These are phyloP conservation scores for Vitis rotundifolia DNA, from an alignment of 164 flowering plant genomes.

Conservation along the genomic window DNA sequence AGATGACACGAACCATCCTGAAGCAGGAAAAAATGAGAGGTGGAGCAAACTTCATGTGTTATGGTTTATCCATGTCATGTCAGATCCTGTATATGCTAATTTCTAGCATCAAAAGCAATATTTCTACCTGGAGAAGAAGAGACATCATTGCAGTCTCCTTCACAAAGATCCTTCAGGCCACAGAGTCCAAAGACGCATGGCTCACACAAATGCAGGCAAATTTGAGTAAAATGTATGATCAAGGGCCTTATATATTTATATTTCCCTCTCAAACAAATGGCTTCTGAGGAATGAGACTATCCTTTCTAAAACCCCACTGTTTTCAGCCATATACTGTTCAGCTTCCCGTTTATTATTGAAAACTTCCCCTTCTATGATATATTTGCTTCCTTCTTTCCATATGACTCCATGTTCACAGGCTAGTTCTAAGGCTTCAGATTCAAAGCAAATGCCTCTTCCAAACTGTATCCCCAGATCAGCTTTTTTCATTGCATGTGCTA, in stretches of 20 bases:
- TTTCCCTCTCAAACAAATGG: conserved; percentile 37
- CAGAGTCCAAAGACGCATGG: too few relatives aligned
- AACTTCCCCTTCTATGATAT: conserved; percentile 50
- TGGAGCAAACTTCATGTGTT: too few relatives aligned
- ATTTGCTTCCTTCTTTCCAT: conserved; percentile 42
- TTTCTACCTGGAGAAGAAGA: too few relatives aligned
- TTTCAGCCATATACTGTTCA: conserved; percentile 48
- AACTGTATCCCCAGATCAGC: conserved; percentile 65
- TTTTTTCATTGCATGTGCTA: conserved; percentile 64
- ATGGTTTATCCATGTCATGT: too few relatives aligned
- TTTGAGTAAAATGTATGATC: too few relatives aligned
- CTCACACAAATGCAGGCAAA: too few relatives aligned
- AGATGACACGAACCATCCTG: too few relatives aligned
- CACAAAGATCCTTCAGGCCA: too few relatives aligned
- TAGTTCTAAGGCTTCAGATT: conserved; percentile 70
- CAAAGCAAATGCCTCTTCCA: conserved; percentile 65
- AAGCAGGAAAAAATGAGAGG: too few relatives aligned
- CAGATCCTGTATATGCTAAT: too few relatives aligned
- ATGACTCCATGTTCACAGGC: conserved; percentile 74
- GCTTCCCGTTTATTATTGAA: conserved; percentile 50
- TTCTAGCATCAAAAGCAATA: too few relatives aligned
- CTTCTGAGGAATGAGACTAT: conserved; percentile 43
- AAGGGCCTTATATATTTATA: background rate
- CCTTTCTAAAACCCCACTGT: conserved; percentile 40
- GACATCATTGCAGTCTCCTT: too few relatives aligned